A percentile compares a stretch with the other conserved stretches of the same genome.
Evolutionary conservation across 208 protist species (phyloP).

Genomic region (Trypanosoma vivax): DNA sequence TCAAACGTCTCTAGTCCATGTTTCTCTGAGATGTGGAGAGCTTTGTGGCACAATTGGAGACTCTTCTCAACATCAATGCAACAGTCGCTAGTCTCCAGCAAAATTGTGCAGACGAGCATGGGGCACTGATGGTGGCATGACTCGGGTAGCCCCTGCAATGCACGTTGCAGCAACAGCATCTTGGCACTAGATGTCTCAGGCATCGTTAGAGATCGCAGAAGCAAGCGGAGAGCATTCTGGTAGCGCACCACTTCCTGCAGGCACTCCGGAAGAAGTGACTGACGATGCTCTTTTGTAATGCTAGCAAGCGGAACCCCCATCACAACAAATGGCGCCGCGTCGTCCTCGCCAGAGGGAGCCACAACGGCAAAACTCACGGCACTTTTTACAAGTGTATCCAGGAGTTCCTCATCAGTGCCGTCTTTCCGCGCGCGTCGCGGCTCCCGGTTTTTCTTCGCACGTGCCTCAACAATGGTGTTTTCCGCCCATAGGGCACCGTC

Average conservation of each 20-base stretch:
- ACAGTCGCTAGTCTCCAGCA: conserved; percentile 42
- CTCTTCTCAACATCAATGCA: conserved; percentile 38
- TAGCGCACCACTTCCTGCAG: conserved; percentile 1
- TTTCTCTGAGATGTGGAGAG: conserved; percentile 26
- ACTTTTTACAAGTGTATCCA: conserved; percentile 10
- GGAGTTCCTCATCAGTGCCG: conserved; percentile 14
- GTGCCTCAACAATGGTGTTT: conserved; percentile 12
- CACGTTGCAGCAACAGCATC: conserved; percentile 35
- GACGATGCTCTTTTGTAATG: conserved; percentile 8
- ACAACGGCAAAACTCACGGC: not conserved
- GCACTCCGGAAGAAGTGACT: conserved; percentile 8
- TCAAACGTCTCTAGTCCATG: conserved; percentile 24
- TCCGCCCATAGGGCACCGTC: not conserved
- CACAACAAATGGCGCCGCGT: conserved; percentile 9
- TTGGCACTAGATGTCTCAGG: conserved; percentile 33
- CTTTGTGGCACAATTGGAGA: conserved; percentile 32
- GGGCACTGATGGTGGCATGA: conserved; percentile 26
- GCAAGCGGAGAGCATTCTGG: conserved; percentile 8
- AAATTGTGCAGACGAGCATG: conserved; percentile 32
- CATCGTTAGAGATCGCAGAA: conserved; percentile 30
- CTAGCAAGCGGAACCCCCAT: conserved; percentile 22
- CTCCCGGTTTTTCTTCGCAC: conserved; percentile 14
- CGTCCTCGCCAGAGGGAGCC: not conserved
- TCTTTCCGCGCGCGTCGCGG: not conserved
- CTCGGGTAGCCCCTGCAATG: conserved; percentile 17